These are phyloP conservation scores for Vicia sativa DNA, from an alignment of 306 rosid species.

Conservation along the genomic window DNA sequence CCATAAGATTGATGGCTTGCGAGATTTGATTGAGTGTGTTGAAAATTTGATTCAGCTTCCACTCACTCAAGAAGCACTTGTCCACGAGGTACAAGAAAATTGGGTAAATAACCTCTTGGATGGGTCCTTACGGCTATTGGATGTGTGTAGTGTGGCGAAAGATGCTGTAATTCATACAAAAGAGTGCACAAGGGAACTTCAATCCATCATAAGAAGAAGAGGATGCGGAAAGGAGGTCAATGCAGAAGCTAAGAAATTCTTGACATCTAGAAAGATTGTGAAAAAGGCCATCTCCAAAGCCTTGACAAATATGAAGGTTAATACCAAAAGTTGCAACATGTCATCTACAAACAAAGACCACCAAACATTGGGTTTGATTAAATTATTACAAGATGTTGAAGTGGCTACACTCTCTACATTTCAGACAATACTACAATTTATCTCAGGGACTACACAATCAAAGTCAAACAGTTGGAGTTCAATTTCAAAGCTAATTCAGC, in stretches of 20 bases:
- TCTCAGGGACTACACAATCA: constrained; percentile 36
- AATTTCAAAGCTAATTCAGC: constrained; percentile 36
- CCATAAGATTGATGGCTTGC: constrained; percentile 29
- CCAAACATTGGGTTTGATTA: background rate
- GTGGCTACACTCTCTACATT: constrained; percentile 23
- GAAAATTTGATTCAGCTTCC: constrained; percentile 29
- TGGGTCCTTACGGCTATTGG: constrained; percentile 37
- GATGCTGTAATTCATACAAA: too few species aligned
- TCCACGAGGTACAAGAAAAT: background rate
- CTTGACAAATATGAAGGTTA: too few species aligned
- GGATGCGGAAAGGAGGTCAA: too few species aligned
- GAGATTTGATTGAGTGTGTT: constrained; percentile 33
- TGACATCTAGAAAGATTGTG: too few species aligned
- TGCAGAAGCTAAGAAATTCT: too few species aligned
- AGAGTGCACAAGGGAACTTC: too few species aligned
- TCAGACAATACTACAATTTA: constrained; percentile 6
- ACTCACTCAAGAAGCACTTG: constrained; percentile 23
- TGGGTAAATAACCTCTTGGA: constrained; percentile 29
- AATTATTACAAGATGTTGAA: constrained; percentile 35
- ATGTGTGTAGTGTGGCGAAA: too few species aligned
- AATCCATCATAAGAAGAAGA: too few species aligned
- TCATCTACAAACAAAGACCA: constrained; percentile 19
- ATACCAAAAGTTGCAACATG: constrained; percentile 1
- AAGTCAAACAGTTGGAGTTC: constrained; percentile 28
- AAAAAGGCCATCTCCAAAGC: too few species aligned